Percentiles rank a stretch among this genome's conserved stretches.
Evolutionary conservation across 164 flowering plant genomes (phyloP).

Genomic region (Vitis vinifera): ASM3070453v1 NC_081817.1:27761501-27762000

Average conservation of each 20-base stretch:
- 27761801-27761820: not conserved
- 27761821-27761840: slow-evolving; percentile 18
- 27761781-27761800: not conserved
- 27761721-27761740: slow-evolving; percentile 24
- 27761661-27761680: slow-evolving; percentile 35
- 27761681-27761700: slow-evolving; percentile 37
- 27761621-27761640: slow-evolving; percentile 22
- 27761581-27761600: slow-evolving; percentile 14
- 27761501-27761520: too few species aligned
- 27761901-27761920: slow-evolving; percentile 35
- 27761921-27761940: slow-evolving; percentile 35
- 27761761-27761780: not conserved
- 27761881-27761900: slow-evolving; percentile 28
- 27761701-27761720: slow-evolving; percentile 35
- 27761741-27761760: too few species aligned
- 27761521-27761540: too few species aligned
- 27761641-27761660: slow-evolving; percentile 27
- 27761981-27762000: too few species aligned
- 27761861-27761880: slow-evolving; percentile 34
- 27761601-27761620: slow-evolving; percentile 39
- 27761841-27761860: slow-evolving; percentile 39
- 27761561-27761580: not conserved
- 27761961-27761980: not conserved
- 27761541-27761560: not conserved
- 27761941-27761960: slow-evolving; percentile 37